Evolutionary conservation across 2,329 filamentous ascomycete species (phyloP).

Genomic region (Clonostachys solani): DNA sequence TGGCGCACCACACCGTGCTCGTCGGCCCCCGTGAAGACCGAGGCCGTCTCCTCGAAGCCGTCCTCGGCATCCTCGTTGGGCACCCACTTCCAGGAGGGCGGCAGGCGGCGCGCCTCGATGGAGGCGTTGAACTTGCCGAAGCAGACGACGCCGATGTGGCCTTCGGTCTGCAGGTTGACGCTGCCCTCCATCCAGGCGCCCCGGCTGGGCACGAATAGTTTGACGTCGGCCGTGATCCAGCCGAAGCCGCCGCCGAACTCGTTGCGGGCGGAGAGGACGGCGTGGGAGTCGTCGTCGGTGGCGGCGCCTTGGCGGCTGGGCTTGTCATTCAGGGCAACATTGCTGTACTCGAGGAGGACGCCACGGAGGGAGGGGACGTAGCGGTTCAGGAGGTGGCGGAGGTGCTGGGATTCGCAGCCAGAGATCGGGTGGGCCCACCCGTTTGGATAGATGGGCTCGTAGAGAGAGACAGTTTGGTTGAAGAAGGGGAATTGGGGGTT

Average conservation of each 20-base stretch:
- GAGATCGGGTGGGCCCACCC: constrained; percentile 68
- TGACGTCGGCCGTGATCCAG: constrained; percentile 84
- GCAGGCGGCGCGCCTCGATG: constrained; percentile 73
- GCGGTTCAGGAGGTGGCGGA: constrained; percentile 70
- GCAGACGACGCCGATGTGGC: constrained; percentile 83
- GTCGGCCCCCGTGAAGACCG: constrained; percentile 29
- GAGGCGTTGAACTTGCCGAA: constrained; percentile 91
- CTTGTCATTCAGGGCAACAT: constrained; percentile 59
- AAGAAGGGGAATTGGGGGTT: constrained; percentile 65
- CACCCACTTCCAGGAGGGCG: constrained; percentile 76
- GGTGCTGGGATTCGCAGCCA: constrained; percentile 68
- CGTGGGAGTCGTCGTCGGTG: constrained; percentile 40
- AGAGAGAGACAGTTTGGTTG: constrained; percentile 75
- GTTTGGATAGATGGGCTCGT: constrained; percentile 68
- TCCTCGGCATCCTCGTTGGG: constrained; percentile 42
- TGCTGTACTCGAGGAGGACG: constrained; percentile 70
- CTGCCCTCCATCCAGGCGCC: constrained; percentile 75
- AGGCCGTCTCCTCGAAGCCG: constrained; percentile 33
- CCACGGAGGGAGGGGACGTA: constrained; percentile 71
- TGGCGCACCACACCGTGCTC: constrained; percentile 49
- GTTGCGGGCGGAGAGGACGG: constrained; percentile 52
- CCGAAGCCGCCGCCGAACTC: constrained; percentile 85
- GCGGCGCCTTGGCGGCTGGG: constrained; percentile 46
- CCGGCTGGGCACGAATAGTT: constrained; percentile 73
- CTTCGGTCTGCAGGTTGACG: constrained; percentile 83